Evolutionary conservation across 2,329 filamentous ascomycete species (phyloP), one percentile per base, ranked within the genome.

Genomic region (Phyllachora maydis): DNA sequence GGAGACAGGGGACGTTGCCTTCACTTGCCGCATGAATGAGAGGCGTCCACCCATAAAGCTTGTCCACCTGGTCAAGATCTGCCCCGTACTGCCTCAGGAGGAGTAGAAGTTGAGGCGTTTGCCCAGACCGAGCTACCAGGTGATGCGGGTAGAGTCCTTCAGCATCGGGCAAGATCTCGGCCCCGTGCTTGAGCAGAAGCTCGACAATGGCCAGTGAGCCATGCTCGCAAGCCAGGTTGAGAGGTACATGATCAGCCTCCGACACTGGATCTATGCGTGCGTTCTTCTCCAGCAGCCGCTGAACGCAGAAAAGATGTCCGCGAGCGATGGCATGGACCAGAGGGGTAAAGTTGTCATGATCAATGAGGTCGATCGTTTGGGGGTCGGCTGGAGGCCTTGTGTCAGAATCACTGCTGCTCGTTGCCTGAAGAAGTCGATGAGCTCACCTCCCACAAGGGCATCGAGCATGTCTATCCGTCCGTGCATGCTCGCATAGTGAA

Each of bases 141-240:
- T 98, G 88, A 42, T 95, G 88, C n/a, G 88, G 88, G 41, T 79
- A 98, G 8, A 98, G 56, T 1, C 88, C 88, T 53, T 98, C 88
- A 3, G 88, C 88, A 47, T 98, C 88, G 6, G 88, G 73, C n/a
- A 93, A 55, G 28, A 98, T 74, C 27, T 66, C 61, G 5, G 85
- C 81, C 6, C 74, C 70, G 34, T 78, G 69, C 36, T 77, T 71
- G 23, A 98, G 56, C 1, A 98, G 65, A 29, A 92, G 59, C 40
- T 83, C 71, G 10, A 91, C 79, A 29, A 92, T 85, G 9, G 72
- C 65, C 13, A 81, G 55, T 1, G 82, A 88, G 3, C 81, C 85
- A 47, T 92, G 78, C 42, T 95, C 85, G 42, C 88, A 98, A 20
- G 88, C 85, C 24, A 98, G 55, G 40, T 95, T 95, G 24, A 98